A percentile compares a stretch with the other conserved stretches of the same genome.
phyloP scores from a whole-genome alignment of 1,284 basidiomycete species.

The Apiotrichum porosum region DNA sequence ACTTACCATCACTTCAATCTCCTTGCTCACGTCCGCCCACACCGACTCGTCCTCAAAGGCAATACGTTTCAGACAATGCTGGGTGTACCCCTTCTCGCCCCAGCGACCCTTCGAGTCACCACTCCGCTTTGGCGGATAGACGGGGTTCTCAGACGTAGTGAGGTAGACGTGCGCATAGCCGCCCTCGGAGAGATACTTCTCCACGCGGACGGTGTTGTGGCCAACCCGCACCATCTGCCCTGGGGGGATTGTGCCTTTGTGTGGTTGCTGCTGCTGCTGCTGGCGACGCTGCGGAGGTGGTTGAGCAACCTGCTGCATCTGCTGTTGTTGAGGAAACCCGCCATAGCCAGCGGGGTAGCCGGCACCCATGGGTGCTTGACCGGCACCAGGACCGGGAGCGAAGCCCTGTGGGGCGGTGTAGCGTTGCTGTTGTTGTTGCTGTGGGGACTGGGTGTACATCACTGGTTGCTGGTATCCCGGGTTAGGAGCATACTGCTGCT shows the following conservation, averaged over 20 bases:
- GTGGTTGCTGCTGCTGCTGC: conserved; percentile 9
- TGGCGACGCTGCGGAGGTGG: no score
- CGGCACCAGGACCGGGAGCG: no score
- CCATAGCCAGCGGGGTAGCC: no score
- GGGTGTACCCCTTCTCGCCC: conserved; percentile 62
- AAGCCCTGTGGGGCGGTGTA: no score
- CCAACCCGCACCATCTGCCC: conserved; percentile 90
- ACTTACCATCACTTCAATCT: conserved; percentile 96
- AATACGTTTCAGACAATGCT: conserved; percentile 95
- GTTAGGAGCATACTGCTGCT: neutral
- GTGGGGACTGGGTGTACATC: neutral
- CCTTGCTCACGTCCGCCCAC: conserved; percentile 91
- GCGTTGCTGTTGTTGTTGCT: conserved; percentile 1
- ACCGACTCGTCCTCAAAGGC: conserved; percentile 85
- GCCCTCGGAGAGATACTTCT: conserved; percentile 90
- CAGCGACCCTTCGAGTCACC: conserved; percentile 28
- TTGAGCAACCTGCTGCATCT: neutral
- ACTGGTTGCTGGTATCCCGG: no score
- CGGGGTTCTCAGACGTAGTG: conserved; percentile 75
- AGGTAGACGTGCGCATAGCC: conserved; percentile 99
- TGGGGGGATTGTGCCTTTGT: conserved; percentile 52
- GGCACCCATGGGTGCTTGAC: no score
- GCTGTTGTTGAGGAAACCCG: no score
- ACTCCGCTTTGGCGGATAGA: conserved; percentile 54
- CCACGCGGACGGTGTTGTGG: conserved; percentile 78